Base-by-base conservation (phyloP, 352 stramenopile species). In the Globisporangium apiculatum region DNA sequence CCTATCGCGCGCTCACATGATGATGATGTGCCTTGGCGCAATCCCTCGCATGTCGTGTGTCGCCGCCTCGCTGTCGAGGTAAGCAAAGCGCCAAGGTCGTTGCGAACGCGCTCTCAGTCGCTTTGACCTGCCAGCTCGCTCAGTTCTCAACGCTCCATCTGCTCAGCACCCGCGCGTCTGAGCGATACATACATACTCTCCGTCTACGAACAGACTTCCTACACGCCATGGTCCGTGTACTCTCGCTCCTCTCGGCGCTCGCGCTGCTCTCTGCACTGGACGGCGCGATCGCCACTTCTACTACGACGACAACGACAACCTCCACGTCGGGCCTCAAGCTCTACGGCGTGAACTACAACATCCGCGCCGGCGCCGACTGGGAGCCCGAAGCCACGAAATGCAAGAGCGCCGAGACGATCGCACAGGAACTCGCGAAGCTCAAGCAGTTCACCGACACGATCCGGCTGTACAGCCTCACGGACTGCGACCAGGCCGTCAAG, bases 331-430 rank as follows among this genome's bases (percentile, higher is more conserved):
- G 45, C 7, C n/a, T 79, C 56, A 79, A 77, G 69, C 68, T 64
- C 61, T 61, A 68, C 46, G 80, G 77, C 51, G 72, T 90, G 66
- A 90, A 90, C 70, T 90, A 87, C 72, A 86, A 87, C 73, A 83
- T 83, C 58, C 77, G 77, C 61, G 58, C 63, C 5, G 77, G 75
- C 3, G 69, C 75, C 31, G 74, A 88, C 66, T 83, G 70, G 65
- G 72, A 68, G 31, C 49, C 76, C 5, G 55, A 64, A n/a, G 65
- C 55, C 10, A 67, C 64, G 14, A 86, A 83, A 63, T 90, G 80
- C 71, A 88, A 88, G 57, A 60, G 67, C 14, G 51, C 66, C 14
- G 65, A 67, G 35, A 58, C 79, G 57, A 79, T 90, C 58, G 43
- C 60, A 38, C 54, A 63, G 3, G 80, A 90, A 53, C 65, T 90